These are phyloP conservation scores for Umbilicaria muhlenbergii DNA, from an alignment of 495 filamentous ascomycete species.

Conservation along the genomic window DNA sequence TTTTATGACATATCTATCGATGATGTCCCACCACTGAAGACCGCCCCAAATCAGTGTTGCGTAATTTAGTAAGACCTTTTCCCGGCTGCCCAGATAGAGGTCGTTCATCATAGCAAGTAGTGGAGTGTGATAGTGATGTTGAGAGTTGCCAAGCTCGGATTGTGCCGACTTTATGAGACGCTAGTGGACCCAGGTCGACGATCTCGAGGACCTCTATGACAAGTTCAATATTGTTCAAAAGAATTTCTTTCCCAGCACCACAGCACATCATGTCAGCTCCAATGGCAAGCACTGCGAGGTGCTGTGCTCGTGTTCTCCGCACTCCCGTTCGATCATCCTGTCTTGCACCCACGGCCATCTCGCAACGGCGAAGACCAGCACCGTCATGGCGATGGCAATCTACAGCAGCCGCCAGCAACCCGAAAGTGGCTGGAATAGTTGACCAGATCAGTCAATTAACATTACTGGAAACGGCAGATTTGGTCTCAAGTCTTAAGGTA, in stretches of 20 bases:
- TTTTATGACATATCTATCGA: too few relatives aligned
- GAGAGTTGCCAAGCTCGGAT: too few relatives aligned
- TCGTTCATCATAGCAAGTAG: too few relatives aligned
- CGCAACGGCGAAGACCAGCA: constrained; percentile 7
- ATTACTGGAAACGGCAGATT: constrained; percentile 87
- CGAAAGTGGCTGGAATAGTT: constrained; percentile 85
- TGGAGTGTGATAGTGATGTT: too few relatives aligned
- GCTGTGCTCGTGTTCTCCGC: constrained; percentile 4
- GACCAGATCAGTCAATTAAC: constrained; percentile 98
- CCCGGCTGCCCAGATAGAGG: too few relatives aligned
- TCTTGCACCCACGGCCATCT: background rate
- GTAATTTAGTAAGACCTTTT: too few relatives aligned
- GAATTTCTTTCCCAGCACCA: constrained; percentile 3
- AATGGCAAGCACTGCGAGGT: constrained; percentile 3
- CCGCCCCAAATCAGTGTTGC: too few relatives aligned
- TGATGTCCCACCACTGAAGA: too few relatives aligned
- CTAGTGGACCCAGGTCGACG: too few relatives aligned
- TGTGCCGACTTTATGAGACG: too few relatives aligned
- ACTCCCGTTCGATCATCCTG: constrained; percentile 1
- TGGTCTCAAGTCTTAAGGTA: constrained; percentile 87
- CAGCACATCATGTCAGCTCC: constrained; percentile 5
- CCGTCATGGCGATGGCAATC: constrained; percentile 51
- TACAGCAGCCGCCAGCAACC: constrained; percentile 50
- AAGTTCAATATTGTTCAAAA: background rate
- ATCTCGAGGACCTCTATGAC: too few relatives aligned